Conservation (phyloP, 805 yeast species). For the Saccharomycopsis amapae region DNA sequence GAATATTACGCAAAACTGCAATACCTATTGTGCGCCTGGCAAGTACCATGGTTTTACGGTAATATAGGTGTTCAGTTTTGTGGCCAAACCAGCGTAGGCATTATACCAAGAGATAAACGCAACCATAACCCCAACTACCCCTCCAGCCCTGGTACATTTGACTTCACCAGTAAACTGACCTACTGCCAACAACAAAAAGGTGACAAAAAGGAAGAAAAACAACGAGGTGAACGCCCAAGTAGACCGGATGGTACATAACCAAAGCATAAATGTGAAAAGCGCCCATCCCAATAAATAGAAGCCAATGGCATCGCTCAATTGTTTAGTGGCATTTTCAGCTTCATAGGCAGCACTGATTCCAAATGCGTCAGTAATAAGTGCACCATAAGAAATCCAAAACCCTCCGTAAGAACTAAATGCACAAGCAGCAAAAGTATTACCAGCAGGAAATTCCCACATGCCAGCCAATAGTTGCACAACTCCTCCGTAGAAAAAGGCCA, state of each 20-base stretch:
- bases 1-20: background rate
- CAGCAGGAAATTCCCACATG: constrained; percentile 56
- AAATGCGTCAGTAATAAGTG: constrained; percentile 51
- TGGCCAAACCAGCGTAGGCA: constrained; percentile 58
- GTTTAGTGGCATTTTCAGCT: constrained; percentile 27
- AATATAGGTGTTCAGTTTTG: constrained; percentile 47
- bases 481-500: constrained; percentile 61
- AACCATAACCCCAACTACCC: constrained; percentile 47
- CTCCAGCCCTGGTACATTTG: constrained; percentile 41
- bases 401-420: constrained; percentile 60
- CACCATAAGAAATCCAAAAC: constrained; percentile 62
- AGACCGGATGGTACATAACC: constrained; percentile 52
- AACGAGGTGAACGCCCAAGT: constrained; percentile 56
- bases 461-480: constrained; percentile 54
- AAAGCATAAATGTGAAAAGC: constrained; percentile 44
- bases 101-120: constrained; percentile 53
- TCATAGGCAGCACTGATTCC: constrained; percentile 51
- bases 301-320: constrained; percentile 46
- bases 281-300: constrained; percentile 58
- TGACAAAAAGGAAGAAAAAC: constrained; percentile 45
- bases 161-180: constrained; percentile 42
- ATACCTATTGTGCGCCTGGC: constrained; percentile 31
- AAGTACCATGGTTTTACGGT: constrained; percentile 38
- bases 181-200: constrained; percentile 48
- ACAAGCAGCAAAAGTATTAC: constrained; percentile 62